Percentiles rank a stretch among this genome's conserved stretches.
These are phyloP conservation scores for Trichoderma guizhouense DNA, from an alignment of 2,329 filamentous ascomycete genomes.

Conservation along the genomic window DNA sequence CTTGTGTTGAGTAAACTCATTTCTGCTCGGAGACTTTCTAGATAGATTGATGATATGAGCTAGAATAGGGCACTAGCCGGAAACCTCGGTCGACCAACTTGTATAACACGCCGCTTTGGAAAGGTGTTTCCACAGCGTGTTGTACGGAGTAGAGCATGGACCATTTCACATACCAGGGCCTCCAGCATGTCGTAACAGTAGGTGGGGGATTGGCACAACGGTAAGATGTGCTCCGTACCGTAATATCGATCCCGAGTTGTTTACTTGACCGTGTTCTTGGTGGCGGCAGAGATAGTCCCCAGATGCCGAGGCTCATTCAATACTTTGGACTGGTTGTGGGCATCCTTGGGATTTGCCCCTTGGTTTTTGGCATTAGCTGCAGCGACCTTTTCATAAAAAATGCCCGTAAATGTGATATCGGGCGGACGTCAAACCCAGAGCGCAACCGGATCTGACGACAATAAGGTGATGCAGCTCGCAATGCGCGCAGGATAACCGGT, in stretches of 20 bases:
- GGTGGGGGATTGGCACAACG: background rate
- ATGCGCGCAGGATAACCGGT: background rate
- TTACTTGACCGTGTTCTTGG: background rate
- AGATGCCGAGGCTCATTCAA: background rate
- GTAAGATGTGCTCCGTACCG: background rate
- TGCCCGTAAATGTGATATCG: background rate
- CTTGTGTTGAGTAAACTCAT: background rate
- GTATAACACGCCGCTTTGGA: background rate
- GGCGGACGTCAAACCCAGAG: background rate
- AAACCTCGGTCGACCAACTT: background rate
- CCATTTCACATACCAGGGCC: background rate
- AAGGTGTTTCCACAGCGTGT: background rate
- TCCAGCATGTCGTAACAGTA: background rate
- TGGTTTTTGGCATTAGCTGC: background rate
- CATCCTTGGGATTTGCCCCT: background rate
- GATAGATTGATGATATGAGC: background rate
- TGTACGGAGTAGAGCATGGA: background rate
- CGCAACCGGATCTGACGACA: background rate
- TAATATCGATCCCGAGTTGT: background rate
- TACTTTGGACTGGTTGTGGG: background rate
- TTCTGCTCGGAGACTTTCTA: conserved; percentile 5
- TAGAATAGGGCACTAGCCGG: background rate
- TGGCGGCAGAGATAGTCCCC: background rate
- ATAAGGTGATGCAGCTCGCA: background rate
- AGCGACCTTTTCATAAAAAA: background rate